Evolutionary conservation across 805 yeast species (phyloP), one percentile per base, ranked within the genome.

Genomic region (Ogataea parapolymorpha): DNA sequence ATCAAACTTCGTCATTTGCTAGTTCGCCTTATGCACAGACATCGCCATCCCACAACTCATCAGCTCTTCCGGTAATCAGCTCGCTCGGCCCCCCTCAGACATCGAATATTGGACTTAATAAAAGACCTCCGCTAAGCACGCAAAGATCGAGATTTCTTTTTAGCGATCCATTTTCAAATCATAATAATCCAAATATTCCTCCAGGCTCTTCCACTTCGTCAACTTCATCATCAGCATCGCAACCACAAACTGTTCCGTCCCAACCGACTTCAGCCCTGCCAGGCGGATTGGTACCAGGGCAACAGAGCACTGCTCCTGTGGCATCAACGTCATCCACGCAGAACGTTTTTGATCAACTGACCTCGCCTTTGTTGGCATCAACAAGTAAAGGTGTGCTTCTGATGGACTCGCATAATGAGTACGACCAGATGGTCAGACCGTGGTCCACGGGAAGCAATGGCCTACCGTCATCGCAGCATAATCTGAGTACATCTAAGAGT

Each of bases 71-170:
- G 8, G 42, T 32, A 6, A 26, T 39, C 25, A 34, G 41, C 33
- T 48, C 48, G 14, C 38, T 41, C 13, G 49, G 39, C 15, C 42
- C 39, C 1, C 37, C 36, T 18, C 44, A 34, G 24, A 14, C 36
- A 3, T 29, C 50, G 3, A 42, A 42, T 16, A 44, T 44, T 26
- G 39, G 40, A 27, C 33, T 44, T 20, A 26, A 44, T 42, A 75
- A 76, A 55, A 68, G 83, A 53, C 77, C 79, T 37, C 71, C 80
- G 13, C 59, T 76, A 35, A 77, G 78, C 26, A 67, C 70, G 41
- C 82, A 78, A 55, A 65, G 85, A 50, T 79, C 85, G n/a, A 70
- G 87, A 50, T 81, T 82, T 53, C 67, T 82, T 27, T 82, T 82
- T 56, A 74, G 81, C 49, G 88, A 82, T 55, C 86, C 87, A 8